phyloP scores from a whole-genome alignment of 108 stramenopile species.

The Cylindrotheca closterium region DNA sequence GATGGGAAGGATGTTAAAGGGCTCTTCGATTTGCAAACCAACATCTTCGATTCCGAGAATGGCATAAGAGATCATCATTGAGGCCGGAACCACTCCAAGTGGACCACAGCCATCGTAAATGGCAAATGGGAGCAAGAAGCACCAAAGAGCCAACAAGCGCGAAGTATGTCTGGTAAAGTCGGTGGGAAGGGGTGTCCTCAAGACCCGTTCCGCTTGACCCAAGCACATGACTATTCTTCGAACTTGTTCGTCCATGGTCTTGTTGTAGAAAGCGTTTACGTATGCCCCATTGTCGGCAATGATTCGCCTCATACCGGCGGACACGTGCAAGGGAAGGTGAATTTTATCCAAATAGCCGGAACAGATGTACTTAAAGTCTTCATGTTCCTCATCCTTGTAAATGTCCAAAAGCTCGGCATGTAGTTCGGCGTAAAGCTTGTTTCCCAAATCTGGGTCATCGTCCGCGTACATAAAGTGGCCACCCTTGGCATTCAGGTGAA shows the following conservation, averaged over 20 bases:
- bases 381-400: constrained; percentile 16
- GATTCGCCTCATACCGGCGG: constrained; percentile 33
- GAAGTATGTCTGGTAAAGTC: constrained; percentile 41
- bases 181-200: constrained; percentile 34
- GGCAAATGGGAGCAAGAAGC: constrained; percentile 46
- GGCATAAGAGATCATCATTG: constrained; percentile 32
- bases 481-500: constrained; percentile 46
- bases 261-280: constrained; percentile 19
- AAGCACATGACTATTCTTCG: constrained; percentile 28
- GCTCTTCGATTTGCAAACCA: constrained; percentile 50
- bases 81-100: constrained; percentile 23
- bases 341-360: constrained; percentile 14
- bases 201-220: constrained; percentile 40
- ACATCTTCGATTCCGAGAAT: constrained; percentile 55
- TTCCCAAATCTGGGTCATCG: constrained; percentile 33
- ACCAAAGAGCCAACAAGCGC: constrained; percentile 28
- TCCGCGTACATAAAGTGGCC: constrained; percentile 7
- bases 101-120: constrained; percentile 39
- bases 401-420: constrained; percentile 43
- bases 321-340: constrained; percentile 41
- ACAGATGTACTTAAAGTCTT: constrained; percentile 34
- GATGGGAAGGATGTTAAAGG: constrained; percentile 48
- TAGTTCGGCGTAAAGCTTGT: constrained; percentile 39
- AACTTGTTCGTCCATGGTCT: constrained; percentile 40
- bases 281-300: constrained; percentile 31